Percentiles rank a stretch among this genome's conserved stretches.
phyloP scores from a whole-genome alignment of 768 basidiomycete species.

The Trametopsis cervina region DNA sequence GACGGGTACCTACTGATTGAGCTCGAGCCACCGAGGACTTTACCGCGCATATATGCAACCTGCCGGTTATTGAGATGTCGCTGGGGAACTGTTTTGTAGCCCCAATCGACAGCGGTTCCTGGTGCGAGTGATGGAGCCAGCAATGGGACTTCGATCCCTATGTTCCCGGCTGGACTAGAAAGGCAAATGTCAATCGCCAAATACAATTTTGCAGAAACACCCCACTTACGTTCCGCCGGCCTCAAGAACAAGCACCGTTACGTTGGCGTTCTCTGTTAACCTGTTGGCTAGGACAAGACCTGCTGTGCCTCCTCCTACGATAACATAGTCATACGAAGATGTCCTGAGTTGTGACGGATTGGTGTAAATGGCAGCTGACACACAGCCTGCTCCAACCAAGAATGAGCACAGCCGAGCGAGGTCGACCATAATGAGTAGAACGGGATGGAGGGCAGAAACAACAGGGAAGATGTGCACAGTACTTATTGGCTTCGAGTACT shows the following conservation, averaged over 20 bases:
- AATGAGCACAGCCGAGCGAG: too few relatives aligned
- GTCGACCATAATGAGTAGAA: too few relatives aligned
- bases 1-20: conserved; percentile 5
- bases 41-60: neutral
- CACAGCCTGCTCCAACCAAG: too few relatives aligned
- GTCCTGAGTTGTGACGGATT: conserved; percentile 1
- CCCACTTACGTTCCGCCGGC: neutral
- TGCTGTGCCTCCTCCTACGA: conserved; percentile 3
- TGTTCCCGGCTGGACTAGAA: conserved; percentile 7
- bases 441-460: too few relatives aligned
- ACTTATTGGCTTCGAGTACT: too few relatives aligned
- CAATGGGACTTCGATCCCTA: conserved; percentile 12
- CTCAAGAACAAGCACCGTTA: conserved; percentile 1
- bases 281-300: neutral
- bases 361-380: neutral
- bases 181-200: neutral
- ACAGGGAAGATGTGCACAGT: too few relatives aligned
- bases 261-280: neutral
- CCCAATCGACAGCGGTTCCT: conserved; percentile 12
- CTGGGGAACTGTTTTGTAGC: conserved; percentile 6
- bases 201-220: too few relatives aligned
- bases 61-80: neutral
- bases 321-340: conserved; percentile 2
- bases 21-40: conserved; percentile 8
- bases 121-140: conserved; percentile 11